These are phyloP conservation scores for Calcarisporium arbuscula DNA, from an alignment of 2,329 filamentous ascomycete species.

Conservation along the genomic window DNA sequence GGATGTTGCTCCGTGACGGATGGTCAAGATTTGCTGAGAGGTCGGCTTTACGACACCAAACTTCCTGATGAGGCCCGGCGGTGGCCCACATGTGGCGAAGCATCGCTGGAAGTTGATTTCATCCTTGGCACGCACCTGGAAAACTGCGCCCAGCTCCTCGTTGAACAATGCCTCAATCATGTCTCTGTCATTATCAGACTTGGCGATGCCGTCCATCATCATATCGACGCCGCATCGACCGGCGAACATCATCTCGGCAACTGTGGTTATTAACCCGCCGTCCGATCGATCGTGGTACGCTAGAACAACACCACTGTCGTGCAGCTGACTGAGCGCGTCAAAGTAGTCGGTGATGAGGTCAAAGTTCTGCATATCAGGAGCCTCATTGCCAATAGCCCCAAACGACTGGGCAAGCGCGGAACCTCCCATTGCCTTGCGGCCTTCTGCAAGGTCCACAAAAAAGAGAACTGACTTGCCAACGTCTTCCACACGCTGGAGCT, in stretches of 20 bases:
- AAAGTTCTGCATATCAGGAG: constrained; percentile 78
- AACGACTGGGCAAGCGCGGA: constrained; percentile 89
- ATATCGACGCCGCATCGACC: constrained; percentile 84
- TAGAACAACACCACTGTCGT: constrained; percentile 60
- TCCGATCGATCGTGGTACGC: constrained; percentile 95
- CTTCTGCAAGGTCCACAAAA: constrained; percentile 83
- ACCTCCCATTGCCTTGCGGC: constrained; percentile 76
- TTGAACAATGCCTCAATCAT: constrained; percentile 82
- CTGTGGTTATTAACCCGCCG: constrained; percentile 82
- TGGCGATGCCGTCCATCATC: constrained; percentile 68
- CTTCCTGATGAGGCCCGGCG: constrained; percentile 72
- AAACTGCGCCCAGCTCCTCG: constrained; percentile 91
- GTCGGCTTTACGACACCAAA: constrained; percentile 69
- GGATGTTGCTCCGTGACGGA: constrained; percentile 63
- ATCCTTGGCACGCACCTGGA: constrained; percentile 83
- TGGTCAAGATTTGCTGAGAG: constrained; percentile 67
- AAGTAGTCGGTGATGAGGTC: constrained; percentile 84
- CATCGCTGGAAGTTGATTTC: constrained; percentile 82
- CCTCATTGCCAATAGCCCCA: constrained; percentile 75
- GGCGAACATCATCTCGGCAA: constrained; percentile 98
- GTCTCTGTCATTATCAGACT: constrained; percentile 54
- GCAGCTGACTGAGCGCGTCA: constrained; percentile 67
- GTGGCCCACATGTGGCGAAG: constrained; percentile 85
- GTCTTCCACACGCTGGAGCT: constrained; percentile 74
- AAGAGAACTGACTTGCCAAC: constrained; percentile 84